phyloP scores from a whole-genome alignment of 2,329 filamentous ascomycete species.

The Exophiala aquamarina region DNA sequence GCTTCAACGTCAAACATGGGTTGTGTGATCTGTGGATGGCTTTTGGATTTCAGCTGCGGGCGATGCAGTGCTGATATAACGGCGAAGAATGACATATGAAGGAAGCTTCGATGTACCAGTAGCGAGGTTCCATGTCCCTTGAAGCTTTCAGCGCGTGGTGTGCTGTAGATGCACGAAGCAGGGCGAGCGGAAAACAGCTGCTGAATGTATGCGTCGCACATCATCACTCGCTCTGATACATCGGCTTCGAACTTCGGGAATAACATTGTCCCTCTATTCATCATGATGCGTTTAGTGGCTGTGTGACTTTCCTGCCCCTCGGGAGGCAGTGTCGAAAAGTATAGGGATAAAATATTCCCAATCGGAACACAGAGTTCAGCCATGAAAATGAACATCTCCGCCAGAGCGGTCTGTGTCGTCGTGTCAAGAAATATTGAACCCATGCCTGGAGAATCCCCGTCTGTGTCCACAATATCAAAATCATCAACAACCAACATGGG shows the following conservation, averaged over 20 bases:
- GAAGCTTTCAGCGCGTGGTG: neutral
- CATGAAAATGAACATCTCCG: neutral
- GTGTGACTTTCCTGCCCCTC: neutral
- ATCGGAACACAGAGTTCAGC: neutral
- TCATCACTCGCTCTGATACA: neutral
- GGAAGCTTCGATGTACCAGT: neutral
- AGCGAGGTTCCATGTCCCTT: neutral
- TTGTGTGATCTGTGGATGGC: neutral
- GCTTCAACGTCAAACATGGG: too few species aligned
- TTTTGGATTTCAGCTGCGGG: neutral
- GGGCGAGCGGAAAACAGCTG: neutral
- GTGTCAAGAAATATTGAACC: too few species aligned
- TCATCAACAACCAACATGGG: constrained; percentile 83
- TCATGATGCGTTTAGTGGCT: neutral
- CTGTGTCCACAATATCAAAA: constrained; percentile 75
- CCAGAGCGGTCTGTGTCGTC: too few species aligned
- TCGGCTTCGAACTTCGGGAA: neutral
- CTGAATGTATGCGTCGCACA: neutral
- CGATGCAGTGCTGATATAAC: neutral
- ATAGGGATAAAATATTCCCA: neutral
- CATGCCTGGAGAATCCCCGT: too few species aligned
- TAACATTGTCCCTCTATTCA: neutral
- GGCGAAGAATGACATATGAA: neutral
- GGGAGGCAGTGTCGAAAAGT: neutral
- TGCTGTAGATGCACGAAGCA: neutral